A percentile compares a stretch with the other conserved stretches of the same genome.
These are phyloP conservation scores for Albizia julibrissin DNA, from an alignment of 306 rosid species.

Conservation along the genomic window DNA sequence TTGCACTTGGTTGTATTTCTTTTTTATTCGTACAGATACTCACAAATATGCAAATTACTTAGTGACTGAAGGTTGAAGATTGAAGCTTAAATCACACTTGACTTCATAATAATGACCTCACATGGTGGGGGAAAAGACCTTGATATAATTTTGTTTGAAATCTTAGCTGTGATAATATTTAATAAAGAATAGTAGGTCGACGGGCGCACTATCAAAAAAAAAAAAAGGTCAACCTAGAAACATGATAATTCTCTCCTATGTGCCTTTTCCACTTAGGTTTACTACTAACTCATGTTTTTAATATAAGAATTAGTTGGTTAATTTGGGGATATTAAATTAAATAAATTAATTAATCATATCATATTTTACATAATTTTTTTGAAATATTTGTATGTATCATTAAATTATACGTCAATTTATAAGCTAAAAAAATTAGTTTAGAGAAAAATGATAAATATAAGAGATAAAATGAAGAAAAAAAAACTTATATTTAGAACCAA, in stretches of 20 bases:
- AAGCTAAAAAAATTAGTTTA: no score
- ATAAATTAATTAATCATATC: no score
- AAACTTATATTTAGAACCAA: no score
- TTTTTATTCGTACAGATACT: not conserved
- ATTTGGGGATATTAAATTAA: no score
- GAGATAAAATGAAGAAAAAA: no score
- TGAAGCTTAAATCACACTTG: not conserved
- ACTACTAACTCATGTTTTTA: not conserved
- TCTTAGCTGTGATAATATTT: not conserved
- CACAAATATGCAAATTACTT: not conserved
- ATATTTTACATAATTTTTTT: no score
- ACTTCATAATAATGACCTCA: constrained; percentile 17
- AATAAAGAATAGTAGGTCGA: constrained; percentile 21
- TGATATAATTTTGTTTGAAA: not conserved
- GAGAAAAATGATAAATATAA: no score
- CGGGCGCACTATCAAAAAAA: not conserved
- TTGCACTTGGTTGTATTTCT: not conserved
- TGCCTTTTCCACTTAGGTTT: constrained; percentile 36
- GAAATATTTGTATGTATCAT: no score
- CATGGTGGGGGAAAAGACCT: not conserved
- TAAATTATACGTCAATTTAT: no score
- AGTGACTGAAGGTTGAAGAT: not conserved
- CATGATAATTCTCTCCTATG: constrained; percentile 28
- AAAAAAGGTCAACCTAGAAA: constrained; percentile 35
- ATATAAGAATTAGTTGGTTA: no score